Base-by-base conservation (phyloP, 2,329 filamentous ascomycete species). In the Colletotrichum phormii region DNA sequence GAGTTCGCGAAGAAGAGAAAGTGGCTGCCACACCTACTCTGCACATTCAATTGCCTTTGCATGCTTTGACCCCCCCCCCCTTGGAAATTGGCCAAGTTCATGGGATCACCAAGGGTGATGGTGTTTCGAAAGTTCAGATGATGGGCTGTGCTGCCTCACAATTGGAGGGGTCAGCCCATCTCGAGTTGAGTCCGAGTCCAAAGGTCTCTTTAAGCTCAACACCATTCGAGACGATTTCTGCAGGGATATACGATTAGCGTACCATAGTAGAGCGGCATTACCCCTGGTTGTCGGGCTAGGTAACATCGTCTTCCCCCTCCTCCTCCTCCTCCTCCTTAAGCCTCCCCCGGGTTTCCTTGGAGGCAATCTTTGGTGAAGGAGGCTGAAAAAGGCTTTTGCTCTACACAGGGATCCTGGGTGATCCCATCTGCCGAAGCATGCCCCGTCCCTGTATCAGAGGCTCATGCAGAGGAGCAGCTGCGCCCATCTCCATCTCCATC, bases 151-250 rank as follows among this genome's bases (percentile, higher is more conserved):
- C 62, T 72, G 67, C 71, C 58, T 73, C 67, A 73, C 49, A 51
- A 58, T 42, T 49, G 58, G 70, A 70, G 60, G 65, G 65, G 64
- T 31, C 42, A 64, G 49, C 71, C 55, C 59, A 64, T 64, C 66
- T 57, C 31, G 31, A 59, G 33, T 62, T 58, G 71, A 70, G 26
- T 37, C 35, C 13, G 37, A 18, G 37, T 5, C 37, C 37, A 42
- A 42, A 42, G 53, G 71, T 73, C 57, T 59, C 71, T 73, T 73
- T 73, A 73, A 71, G 71, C 71, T 73, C 71, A 73, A 29, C 59
- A 70, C 70, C 65, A 53, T 63, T 51, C 49, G 26, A 31, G 42
- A n/a, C n/a, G 18, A 54, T 37, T 18, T 18, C 35, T 69, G 37
- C 70, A 64, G 67, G 70, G 60, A 55, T 55, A 31, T 33, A 18